Base-by-base conservation (phyloP, 106 monocot genomes). In the Gastrodia elata region DNA sequence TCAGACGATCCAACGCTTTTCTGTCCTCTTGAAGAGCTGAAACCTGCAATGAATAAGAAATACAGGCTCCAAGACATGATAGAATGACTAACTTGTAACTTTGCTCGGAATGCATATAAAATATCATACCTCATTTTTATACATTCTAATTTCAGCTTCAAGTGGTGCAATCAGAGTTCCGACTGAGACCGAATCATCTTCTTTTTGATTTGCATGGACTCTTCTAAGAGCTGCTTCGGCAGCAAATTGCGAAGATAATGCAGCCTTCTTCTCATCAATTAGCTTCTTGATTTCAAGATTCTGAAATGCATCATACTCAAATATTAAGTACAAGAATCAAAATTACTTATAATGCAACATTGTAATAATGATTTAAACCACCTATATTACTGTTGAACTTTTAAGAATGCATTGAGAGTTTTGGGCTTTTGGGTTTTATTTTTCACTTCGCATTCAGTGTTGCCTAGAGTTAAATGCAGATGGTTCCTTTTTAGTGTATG, bases 211-310 rank as follows among this genome's bases (percentile, higher is more conserved):
- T 46, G 91, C 75, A 73, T 85, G 81, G 36, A 86, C 64, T 86
- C 91, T 85, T 78, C 88, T 80, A 0, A 91, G 73, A 36, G 91
- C 71, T 38, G 83, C 81, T 83, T 91, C 91, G 16, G 88, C 91
- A 7, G 88, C 88, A 75, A 82, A 91, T 38, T 88, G 87, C 41
- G 83, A 83, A 65, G 85, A 74, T 64, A 86, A 37, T 28, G 91
- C 91, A 38, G 83, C 88, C 73, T 85, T 91, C 72, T 86, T 88
- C 79, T 85, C 85, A 46, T 55, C 59, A 26, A 41, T 71, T 48
- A 83, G 75, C 59, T 70, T 88, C 28, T 85, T 87, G 52, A 83
- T 72, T 68, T 83, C 88, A 79, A 91, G 79, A 78, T 86, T 91
- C 91, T 91, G 83, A 22, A 33, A 78, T 49, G 64, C 48, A 49